Conservation (phyloP, 1,139 yeast species). For the Scheffersomyces parashehatae region DNA sequence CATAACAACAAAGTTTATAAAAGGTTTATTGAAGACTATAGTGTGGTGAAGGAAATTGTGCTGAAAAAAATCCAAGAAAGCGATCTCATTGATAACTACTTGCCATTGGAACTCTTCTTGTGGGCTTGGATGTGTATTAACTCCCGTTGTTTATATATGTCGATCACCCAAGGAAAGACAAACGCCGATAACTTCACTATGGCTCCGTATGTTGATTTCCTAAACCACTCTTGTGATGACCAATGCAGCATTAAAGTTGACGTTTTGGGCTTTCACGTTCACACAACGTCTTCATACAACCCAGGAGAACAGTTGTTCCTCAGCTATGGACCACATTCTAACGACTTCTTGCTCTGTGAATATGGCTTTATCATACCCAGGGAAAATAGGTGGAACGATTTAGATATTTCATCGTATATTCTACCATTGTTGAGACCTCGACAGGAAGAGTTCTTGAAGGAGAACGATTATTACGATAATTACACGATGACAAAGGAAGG, state of each 20-base stretch:
- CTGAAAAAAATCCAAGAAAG: slow-evolving; percentile 8
- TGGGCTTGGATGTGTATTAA: slow-evolving; percentile 89
- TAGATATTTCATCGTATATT: slow-evolving; percentile 58
- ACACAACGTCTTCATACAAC: slow-evolving; percentile 33
- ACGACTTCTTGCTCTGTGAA: slow-evolving; percentile 77
- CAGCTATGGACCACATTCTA: slow-evolving; percentile 86
- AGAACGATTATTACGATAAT: slow-evolving; percentile 64
- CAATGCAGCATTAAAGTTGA: slow-evolving; percentile 54
- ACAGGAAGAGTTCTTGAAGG: slow-evolving; percentile 49
- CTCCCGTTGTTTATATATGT: slow-evolving; percentile 86
- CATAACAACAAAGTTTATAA: slow-evolving; percentile 37
- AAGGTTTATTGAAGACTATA: slow-evolving; percentile 41
- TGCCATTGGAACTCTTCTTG: slow-evolving; percentile 33
- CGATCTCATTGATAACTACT: slow-evolving; percentile 3
- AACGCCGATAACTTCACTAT: slow-evolving; percentile 72
- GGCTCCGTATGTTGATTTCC: slow-evolving; percentile 89
- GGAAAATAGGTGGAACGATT: slow-evolving; percentile 65
- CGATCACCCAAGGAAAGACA: slow-evolving; percentile 52
- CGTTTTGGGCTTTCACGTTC: slow-evolving; percentile 52
- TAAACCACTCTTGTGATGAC: slow-evolving; percentile 69
- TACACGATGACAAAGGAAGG: slow-evolving; percentile 59
- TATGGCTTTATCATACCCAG: slow-evolving; percentile 70
- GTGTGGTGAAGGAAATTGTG: slow-evolving; percentile 25
- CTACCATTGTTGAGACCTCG: slow-evolving; percentile 32
- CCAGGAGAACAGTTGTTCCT: slow-evolving; percentile 63